A percentile compares a stretch with the other conserved stretches of the same genome.
Conservation (phyloP, 768 basidiomycete genomes). For the Hygrocybe punicea region DNA sequence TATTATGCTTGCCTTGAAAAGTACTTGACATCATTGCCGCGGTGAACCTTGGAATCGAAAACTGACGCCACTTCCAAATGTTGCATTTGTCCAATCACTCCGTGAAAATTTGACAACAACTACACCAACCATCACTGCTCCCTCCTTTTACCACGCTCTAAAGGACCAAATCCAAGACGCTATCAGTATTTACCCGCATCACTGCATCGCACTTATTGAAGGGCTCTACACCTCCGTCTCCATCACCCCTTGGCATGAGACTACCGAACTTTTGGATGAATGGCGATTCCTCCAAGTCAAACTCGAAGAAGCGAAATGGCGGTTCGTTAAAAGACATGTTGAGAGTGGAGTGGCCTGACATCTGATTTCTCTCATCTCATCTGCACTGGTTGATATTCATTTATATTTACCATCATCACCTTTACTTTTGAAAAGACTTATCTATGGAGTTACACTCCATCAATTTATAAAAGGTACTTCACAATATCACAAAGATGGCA, state of each 20-base stretch:
- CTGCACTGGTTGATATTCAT: too few species aligned
- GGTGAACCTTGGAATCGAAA: conserved; percentile 41
- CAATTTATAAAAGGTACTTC: too few species aligned
- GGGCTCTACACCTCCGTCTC: conserved; percentile 83
- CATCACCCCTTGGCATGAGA: conserved; percentile 69
- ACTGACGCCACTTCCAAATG: conserved; percentile 77
- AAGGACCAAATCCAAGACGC: conserved; percentile 77
- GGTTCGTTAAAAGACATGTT: conserved; percentile 74
- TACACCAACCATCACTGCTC: conserved; percentile 52
- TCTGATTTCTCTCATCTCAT: too few species aligned
- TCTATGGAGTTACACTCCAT: too few species aligned
- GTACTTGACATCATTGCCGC: too few species aligned
- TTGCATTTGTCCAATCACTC: conserved; percentile 59
- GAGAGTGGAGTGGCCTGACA: conserved; percentile 59
- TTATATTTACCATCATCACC: too few species aligned
- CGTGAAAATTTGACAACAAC: conserved; percentile 33
- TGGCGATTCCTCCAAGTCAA: conserved; percentile 71
- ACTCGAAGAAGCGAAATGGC: conserved; percentile 48
- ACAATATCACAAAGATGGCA: too few species aligned
- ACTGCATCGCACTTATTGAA: conserved; percentile 83
- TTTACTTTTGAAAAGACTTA: too few species aligned
- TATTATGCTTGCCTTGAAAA: too few species aligned
- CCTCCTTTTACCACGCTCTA: conserved; percentile 81
- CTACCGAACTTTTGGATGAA: conserved; percentile 66
- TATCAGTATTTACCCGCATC: conserved; percentile 52